Evolutionary conservation across 441 rosid genomes (phyloP).

Genomic region (Melastoma candidum): DNA sequence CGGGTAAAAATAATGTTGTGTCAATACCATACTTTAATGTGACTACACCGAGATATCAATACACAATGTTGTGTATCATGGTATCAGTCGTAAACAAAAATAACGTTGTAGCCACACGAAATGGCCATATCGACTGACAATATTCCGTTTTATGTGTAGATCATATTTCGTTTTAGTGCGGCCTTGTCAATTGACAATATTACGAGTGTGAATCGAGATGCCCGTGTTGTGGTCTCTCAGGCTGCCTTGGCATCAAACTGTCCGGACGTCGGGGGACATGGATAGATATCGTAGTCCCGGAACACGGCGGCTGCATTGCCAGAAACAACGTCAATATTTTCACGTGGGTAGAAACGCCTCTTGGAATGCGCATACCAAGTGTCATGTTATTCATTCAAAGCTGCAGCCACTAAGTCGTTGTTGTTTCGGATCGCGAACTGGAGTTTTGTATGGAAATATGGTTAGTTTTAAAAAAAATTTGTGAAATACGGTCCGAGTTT

Average conservation of each 20-base stretch:
- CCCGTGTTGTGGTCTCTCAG: background rate
- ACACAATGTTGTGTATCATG: too few relatives aligned
- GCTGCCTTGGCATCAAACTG: conserved; percentile 4
- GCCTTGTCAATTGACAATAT: background rate
- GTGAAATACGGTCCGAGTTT: too few relatives aligned
- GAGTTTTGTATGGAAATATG: too few relatives aligned
- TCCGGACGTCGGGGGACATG: conserved; percentile 8
- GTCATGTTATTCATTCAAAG: background rate
- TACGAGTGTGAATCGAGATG: conserved; percentile 40
- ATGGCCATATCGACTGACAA: too few relatives aligned
- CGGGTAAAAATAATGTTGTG: too few relatives aligned
- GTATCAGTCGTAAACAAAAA: too few relatives aligned
- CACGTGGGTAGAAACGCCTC: conserved; percentile 4
- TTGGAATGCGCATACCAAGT: conserved; percentile 2
- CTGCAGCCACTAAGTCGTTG: conserved; percentile 37
- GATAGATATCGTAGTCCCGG: conserved; percentile 7
- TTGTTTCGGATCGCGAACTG: conserved; percentile 29
- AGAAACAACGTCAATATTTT: conserved; percentile 1
- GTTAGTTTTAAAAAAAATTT: too few relatives aligned
- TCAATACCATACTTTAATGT: too few relatives aligned
- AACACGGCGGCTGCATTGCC: conserved; percentile 9
- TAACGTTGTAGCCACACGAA: too few relatives aligned
- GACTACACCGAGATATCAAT: too few relatives aligned
- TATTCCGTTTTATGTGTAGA: too few relatives aligned
- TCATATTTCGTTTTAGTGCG: conserved; percentile 31